Conservation (phyloP, 768 basidiomycete species). For the Leucosporidium yakuticum region DNA sequence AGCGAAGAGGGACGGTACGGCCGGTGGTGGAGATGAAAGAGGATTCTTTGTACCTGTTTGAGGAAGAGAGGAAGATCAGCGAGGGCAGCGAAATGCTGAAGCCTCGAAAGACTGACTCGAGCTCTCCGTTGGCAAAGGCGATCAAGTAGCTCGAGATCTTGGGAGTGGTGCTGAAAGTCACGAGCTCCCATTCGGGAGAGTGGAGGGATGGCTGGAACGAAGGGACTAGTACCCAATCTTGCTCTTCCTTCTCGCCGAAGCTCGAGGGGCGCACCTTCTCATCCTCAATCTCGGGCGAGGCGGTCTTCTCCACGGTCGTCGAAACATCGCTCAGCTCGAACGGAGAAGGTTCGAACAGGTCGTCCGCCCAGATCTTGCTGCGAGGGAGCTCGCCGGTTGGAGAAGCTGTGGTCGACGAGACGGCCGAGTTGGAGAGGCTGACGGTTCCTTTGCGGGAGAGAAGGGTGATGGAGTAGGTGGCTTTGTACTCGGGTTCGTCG, state of each 20-base stretch:
- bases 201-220: not conserved
- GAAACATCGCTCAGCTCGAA: not conserved
- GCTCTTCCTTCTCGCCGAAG: not conserved
- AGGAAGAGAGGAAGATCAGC: not conserved
- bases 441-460: conserved; percentile 63
- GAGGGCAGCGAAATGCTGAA: not conserved
- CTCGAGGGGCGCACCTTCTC: not conserved
- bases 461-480: conserved; percentile 53
- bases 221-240: not conserved
- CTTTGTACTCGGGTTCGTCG: conserved; percentile 89
- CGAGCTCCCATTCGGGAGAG: conserved; percentile 66
- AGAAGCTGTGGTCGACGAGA: conserved; percentile 40
- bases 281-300: conserved; percentile 43
- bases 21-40: conserved; percentile 74
- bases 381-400: conserved; percentile 32
- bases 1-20: conserved; percentile 70
- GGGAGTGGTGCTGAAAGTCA: conserved; percentile 73
- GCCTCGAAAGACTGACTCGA: conserved; percentile 44
- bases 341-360: not conserved
- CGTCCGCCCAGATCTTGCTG: conserved; percentile 6
- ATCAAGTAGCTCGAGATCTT: conserved; percentile 38
- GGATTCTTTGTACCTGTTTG: conserved; percentile 54
- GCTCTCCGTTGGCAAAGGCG: conserved; percentile 51
- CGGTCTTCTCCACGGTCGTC: conserved; percentile 38
- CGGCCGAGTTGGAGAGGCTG: conserved; percentile 82